phyloP scores from a whole-genome alignment of 495 filamentous ascomycete species.

The Penicillium macrosclerotiorum region DNA sequence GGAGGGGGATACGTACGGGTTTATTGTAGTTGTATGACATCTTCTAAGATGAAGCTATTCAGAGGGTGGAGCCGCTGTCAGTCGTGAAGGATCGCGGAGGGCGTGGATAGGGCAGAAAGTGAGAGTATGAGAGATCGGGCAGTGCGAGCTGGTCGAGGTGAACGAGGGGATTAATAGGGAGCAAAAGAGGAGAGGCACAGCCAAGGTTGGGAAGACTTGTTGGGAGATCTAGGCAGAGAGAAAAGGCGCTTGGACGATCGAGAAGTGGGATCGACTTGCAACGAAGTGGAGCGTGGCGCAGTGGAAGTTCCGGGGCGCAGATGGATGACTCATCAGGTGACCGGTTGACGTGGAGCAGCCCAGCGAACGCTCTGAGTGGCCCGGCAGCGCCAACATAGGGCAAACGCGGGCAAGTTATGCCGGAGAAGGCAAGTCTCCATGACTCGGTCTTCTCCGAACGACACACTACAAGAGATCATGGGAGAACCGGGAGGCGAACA shows the following conservation, averaged over 20 bases:
- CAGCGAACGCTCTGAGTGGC: too few relatives aligned
- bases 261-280: slow-evolving; percentile 15
- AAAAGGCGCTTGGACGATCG: too few relatives aligned
- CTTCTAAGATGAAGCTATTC: background rate
- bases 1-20: slow-evolving; percentile 22
- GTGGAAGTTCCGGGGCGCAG: slow-evolving; percentile 13
- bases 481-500: too few relatives aligned
- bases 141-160: too few relatives aligned
- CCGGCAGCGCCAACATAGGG: too few relatives aligned
- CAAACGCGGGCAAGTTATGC: too few relatives aligned
- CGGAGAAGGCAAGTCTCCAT: too few relatives aligned
- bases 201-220: too few relatives aligned
- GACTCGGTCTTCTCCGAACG: too few relatives aligned
- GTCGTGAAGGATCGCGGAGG: background rate
- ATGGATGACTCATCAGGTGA: slow-evolving; percentile 9
- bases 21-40: slow-evolving; percentile 42
- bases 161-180: background rate
- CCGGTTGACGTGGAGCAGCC: too few relatives aligned
- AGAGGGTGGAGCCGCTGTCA: slow-evolving; percentile 5
- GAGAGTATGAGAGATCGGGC: background rate
- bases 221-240: too few relatives aligned
- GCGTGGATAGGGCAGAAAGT: slow-evolving; percentile 2
- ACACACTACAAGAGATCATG: too few relatives aligned
- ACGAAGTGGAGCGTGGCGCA: slow-evolving; percentile 17
- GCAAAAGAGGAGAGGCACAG: background rate